phyloP scores from a whole-genome alignment of 2,329 filamentous ascomycete species.

The Cryphonectria radicalis region DNA sequence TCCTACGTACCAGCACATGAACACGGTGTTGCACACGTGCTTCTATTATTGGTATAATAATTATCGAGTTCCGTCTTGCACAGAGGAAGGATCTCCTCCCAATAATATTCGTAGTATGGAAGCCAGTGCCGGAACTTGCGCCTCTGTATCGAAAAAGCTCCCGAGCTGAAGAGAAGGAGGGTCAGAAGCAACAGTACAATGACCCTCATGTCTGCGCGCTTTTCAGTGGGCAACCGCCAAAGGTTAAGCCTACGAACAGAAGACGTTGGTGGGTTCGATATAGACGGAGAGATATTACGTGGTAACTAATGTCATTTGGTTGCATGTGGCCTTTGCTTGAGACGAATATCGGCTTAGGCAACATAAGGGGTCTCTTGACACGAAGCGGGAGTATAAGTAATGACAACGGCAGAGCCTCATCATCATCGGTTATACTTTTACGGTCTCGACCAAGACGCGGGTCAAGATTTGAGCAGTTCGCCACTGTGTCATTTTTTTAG shows the following conservation, averaged over 20 bases:
- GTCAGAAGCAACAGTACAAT: background rate
- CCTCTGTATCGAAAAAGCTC: background rate
- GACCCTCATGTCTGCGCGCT: background rate
- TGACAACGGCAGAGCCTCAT: background rate
- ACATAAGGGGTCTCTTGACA: background rate
- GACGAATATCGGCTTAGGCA: background rate
- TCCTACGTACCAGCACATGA: slow-evolving; percentile 6
- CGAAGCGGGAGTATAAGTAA: background rate
- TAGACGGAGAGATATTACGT: background rate
- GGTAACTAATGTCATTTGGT: background rate
- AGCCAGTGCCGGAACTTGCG: slow-evolving; percentile 13
- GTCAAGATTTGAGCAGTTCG: background rate
- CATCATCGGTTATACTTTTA: background rate
- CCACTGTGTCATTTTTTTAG: background rate
- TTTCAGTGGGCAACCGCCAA: background rate
- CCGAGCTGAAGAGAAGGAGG: background rate
- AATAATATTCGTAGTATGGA: slow-evolving; percentile 14
- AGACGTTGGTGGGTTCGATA: background rate
- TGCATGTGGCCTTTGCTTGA: background rate
- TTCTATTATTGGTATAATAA: slow-evolving; percentile 11
- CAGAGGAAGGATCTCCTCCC: background rate
- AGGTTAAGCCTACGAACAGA: background rate
- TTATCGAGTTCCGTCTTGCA: background rate
- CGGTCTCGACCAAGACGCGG: background rate
- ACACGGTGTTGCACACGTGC: background rate